Base-by-base conservation (phyloP, 768 basidiomycete genomes). In the Tricholoma matsutake region DNA sequence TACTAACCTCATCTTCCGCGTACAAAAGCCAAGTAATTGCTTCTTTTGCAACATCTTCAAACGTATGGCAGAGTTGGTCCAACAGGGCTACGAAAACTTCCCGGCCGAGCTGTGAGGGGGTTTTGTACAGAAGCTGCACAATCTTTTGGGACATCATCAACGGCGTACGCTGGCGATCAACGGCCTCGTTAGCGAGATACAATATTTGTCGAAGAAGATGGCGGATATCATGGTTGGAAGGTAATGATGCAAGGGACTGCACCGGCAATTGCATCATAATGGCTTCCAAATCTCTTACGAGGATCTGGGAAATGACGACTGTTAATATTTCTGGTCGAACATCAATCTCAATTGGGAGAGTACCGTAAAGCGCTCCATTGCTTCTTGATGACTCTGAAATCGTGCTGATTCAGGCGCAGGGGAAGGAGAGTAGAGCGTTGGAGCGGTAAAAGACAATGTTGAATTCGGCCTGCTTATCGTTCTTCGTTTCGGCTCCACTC, bases 11-110 rank as follows among this genome's bases (percentile, higher is more conserved):
- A 70, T 99, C 97, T 70, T 98, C 96, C 3, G 97, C 92, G 70
- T 94, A 97, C 49, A 98, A 77, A 53, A 99, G 79, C 97, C 97
- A 99, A 1, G 91, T 92, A 54, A 95, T 91, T 6, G 96, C 97
- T 75, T 99, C 97, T 73, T 95, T 95, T 16, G 91, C 92, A 49
- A 98, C 96, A 64, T 96, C 93, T 65, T 92, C 88, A 63, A 94
- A 96, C 14, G 87, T 79, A 63, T 88, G 86, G 71, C 97, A 98
- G 43, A 99, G 78, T 63, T 94, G 89, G 61, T 95, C 91, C 13
- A 99, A 78, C 49, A 99, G 78, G 47, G 88, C 85, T 39, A 94
- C 95, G 71, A 94, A 99, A 9, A 97, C 89, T 72, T 99, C 96
- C 57, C 96, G 85, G 0, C 92, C 94, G 59, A 99, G 81, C 65